A percentile compares a stretch with the other conserved stretches of the same genome.
Evolutionary conservation across 2,329 filamentous ascomycete genomes (phyloP).

Genomic region (Pseudopyrenochaeta lycopersici): DNA sequence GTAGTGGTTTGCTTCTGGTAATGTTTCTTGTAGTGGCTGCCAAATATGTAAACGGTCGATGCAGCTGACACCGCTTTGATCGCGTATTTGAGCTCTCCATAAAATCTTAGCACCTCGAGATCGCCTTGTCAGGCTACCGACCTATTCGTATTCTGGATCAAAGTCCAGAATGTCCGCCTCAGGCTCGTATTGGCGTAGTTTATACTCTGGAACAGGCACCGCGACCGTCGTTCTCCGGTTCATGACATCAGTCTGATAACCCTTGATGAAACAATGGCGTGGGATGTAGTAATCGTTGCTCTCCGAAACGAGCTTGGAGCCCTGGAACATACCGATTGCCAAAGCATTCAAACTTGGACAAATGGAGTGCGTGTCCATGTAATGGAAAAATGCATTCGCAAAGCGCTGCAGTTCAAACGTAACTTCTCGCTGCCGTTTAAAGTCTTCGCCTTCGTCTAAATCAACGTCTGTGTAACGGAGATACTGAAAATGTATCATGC

Average conservation of each 20-base stretch:
- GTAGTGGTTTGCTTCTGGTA: too few species aligned
- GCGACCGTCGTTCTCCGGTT: not conserved
- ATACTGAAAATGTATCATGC: slow-evolving; percentile 1
- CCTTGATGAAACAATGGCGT: slow-evolving; percentile 11
- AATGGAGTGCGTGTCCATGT: not conserved
- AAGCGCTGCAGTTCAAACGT: slow-evolving; percentile 2
- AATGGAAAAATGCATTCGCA: slow-evolving; percentile 2
- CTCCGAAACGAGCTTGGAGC: not conserved
- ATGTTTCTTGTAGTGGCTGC: too few species aligned
- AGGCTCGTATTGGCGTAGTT: slow-evolving; percentile 1
- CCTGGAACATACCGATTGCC: slow-evolving; percentile 1
- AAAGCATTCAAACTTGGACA: not conserved
- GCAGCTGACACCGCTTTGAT: too few species aligned
- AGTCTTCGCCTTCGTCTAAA: not conserved
- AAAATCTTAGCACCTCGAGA: too few species aligned
- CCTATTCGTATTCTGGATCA: slow-evolving; percentile 3
- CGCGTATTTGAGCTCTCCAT: too few species aligned
- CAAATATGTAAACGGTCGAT: too few species aligned
- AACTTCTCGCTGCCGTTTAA: not conserved
- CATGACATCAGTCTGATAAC: slow-evolving; percentile 1
- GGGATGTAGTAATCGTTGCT: not conserved
- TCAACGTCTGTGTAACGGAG: not conserved
- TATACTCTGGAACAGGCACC: not conserved
- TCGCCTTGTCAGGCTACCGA: not conserved
- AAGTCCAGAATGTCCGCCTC: slow-evolving; percentile 5